Evolutionary conservation across 2,329 filamentous ascomycete genomes (phyloP), one percentile per base, ranked within the genome.

Genomic region (Verruconis gallopava): DNA sequence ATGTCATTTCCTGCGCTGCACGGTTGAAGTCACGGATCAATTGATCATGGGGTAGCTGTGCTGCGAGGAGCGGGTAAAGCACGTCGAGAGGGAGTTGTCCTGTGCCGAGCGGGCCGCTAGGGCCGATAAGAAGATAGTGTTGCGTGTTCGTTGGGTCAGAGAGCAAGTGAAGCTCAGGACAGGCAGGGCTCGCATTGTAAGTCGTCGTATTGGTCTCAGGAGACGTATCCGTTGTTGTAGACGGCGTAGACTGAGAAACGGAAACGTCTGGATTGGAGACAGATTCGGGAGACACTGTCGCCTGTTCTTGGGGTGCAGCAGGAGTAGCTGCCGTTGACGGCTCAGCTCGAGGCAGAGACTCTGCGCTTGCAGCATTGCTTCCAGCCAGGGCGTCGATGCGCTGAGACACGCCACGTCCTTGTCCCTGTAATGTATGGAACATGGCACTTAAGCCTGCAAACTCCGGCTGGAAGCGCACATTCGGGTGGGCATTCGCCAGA

Each of bases 101-200:
- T 21, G 42, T 34, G 3, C 14, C 11, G 14, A 11, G 21, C 21
- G 40, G 42, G 4, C 44, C 44, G 18, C 9, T 39, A n/a, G 44
- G 43, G 5, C 43, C 43, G n/a, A 46, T 35, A 13, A 46, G 35
- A 6, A 46, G 17, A 21, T 43, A 43, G 13, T 44, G 37, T 15
- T 33, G 41, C 12, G 14, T 41, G 12, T 25, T 25, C 2, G 34
- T n/a, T 14, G 43, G 18, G 21, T 39, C 37, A 14, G 14, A 32
- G n/a, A 46, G 37, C 13, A 44, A 15, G 30, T 40, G 33, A 4
- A 40, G 3, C 21, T 41, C 18, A 15, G 42, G 42, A 5, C 36
- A 12, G 5, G 38, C 21, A n/a, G 25, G 25, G n/a, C 9, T 30
- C 25, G 25, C 25, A 9, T 9, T 30, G 6, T 9, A n/a, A 9